Evolutionary conservation across 345 rosid genomes (phyloP).

Genomic region (Hypericum androsaemum): DNA sequence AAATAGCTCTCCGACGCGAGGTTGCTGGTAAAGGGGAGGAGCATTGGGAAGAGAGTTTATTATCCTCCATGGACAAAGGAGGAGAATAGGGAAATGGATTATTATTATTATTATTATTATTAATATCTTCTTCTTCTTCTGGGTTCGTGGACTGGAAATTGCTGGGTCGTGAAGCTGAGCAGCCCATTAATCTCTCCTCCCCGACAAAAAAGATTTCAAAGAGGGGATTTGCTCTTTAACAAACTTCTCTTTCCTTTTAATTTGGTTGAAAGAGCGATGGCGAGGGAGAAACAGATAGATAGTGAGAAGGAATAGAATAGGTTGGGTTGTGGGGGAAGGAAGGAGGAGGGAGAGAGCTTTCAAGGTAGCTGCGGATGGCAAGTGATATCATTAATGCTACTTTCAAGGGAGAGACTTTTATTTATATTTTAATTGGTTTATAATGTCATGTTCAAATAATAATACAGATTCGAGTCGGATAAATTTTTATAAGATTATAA

Average conservation of each 20-base stretch:
- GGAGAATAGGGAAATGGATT: slow-evolving; percentile 12
- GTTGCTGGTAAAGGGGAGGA: slow-evolving; percentile 26
- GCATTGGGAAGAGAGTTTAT: slow-evolving; percentile 17
- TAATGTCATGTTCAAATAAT: no score
- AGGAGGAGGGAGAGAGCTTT: slow-evolving; percentile 47
- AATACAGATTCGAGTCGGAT: no score
- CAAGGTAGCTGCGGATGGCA: slow-evolving; percentile 34
- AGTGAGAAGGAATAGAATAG: neutral
- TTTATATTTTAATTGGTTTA: no score
- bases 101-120: no score
- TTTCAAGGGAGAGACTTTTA: no score
- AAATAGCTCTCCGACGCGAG: slow-evolving; percentile 30
- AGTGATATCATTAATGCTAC: slow-evolving; percentile 20
- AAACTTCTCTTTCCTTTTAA: slow-evolving; percentile 3
- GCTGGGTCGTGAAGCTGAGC: slow-evolving; percentile 49
- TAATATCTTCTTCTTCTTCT: slow-evolving; percentile 6
- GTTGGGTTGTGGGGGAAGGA: slow-evolving; percentile 4
- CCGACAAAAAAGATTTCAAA: neutral
- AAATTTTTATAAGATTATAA: no score
- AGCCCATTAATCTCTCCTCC: slow-evolving; percentile 41
- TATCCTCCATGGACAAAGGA: slow-evolving; percentile 15
- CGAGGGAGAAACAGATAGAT: no score
- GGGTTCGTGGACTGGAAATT: slow-evolving; percentile 11
- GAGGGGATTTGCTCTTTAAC: neutral
- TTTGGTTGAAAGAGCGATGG: neutral